A percentile compares a stretch with the other conserved stretches of the same genome.
Conservation (phyloP, 805 yeast species). For the Metschnikowia similis region DNA sequence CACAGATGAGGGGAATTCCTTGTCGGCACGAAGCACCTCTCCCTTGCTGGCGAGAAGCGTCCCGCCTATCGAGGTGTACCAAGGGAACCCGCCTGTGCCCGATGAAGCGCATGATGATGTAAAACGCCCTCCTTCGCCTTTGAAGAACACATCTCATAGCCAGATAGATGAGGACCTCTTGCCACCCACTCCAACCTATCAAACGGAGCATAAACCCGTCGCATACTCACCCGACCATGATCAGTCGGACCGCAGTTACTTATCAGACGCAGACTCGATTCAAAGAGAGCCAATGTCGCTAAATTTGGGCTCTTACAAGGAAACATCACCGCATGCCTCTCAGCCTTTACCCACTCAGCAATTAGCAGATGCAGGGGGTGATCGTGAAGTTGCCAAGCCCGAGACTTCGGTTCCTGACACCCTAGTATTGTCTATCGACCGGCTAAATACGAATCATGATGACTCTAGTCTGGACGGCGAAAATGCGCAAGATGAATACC, state of each 20-base stretch:
- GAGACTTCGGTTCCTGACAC: conserved; percentile 7
- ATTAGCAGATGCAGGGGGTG: background rate
- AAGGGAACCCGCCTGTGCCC: background rate
- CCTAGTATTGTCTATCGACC: conserved; percentile 15
- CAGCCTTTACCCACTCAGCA: background rate
- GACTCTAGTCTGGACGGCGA: conserved; percentile 11
- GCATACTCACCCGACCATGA: conserved; percentile 29
- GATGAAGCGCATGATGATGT: background rate
- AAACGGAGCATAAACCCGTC: conserved; percentile 5
- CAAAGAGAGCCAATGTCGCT: conserved; percentile 34
- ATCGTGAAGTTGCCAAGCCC: background rate
- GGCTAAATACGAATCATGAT: conserved; percentile 8
- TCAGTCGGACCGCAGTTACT: conserved; percentile 31
- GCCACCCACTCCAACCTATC: conserved; percentile 31
- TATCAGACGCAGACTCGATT: conserved; percentile 38
- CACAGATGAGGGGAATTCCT: background rate
- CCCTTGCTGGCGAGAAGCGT: background rate
- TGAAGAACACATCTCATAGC: background rate
- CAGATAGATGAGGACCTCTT: conserved; percentile 1
- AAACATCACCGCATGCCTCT: no score
- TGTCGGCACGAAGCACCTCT: background rate
- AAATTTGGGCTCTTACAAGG: conserved; percentile 15
- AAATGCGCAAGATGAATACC: background rate
- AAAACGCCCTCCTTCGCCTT: background rate
- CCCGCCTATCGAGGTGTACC: background rate